Conservation (phyloP, 192 early-diverging fungal genomes). For the Linnemannia exigua region DNA sequence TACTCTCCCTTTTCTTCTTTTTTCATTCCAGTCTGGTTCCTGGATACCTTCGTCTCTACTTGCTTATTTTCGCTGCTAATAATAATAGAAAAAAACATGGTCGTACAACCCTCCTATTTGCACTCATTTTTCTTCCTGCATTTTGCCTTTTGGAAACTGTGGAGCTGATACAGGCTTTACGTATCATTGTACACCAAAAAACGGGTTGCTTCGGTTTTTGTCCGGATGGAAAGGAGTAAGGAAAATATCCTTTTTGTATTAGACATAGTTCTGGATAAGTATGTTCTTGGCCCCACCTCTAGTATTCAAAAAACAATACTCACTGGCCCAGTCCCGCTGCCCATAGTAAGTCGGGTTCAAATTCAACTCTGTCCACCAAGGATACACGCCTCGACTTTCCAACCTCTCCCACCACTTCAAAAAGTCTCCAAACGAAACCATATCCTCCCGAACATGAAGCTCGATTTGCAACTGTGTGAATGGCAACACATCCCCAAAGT, state of each 20-base stretch:
- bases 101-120: too few relatives aligned
- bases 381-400: constrained; percentile 40
- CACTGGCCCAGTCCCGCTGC: constrained; percentile 24
- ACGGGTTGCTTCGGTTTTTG: too few relatives aligned
- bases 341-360: constrained; percentile 33
- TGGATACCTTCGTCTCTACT: neutral
- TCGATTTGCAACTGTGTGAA: constrained; percentile 51
- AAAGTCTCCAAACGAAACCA: constrained; percentile 21
- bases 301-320: constrained; percentile 53
- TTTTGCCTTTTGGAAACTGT: too few relatives aligned
- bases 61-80: neutral
- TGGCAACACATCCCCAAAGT: constrained; percentile 44
- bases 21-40: neutral
- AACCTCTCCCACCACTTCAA: constrained; percentile 48
- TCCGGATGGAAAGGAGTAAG: too few relatives aligned
- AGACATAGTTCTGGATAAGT: constrained; percentile 48
- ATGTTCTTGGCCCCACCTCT: constrained; percentile 41
- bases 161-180: too few relatives aligned
- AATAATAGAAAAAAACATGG: too few relatives aligned
- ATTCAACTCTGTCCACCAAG: constrained; percentile 46
- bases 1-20: neutral
- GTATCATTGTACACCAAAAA: too few relatives aligned
- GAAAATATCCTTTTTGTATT: neutral
- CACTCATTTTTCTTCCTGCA: too few relatives aligned
- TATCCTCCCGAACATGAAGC: constrained; percentile 21